Evolutionary conservation across 78 protist species (phyloP).

Genomic region (Dictyostelium intermedium): DNA sequence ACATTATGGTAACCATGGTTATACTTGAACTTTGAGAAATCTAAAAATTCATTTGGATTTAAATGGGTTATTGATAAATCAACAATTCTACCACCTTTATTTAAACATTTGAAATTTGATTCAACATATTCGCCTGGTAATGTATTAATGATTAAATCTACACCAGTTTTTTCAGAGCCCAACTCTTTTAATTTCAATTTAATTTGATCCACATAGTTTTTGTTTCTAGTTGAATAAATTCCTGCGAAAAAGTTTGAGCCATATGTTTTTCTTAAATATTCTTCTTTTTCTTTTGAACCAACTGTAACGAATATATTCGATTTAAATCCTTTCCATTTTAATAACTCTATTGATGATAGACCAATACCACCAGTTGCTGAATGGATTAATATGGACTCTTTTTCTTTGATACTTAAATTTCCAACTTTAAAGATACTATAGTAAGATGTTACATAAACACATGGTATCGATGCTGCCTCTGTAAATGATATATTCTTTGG

Average conservation of each 20-base stretch:
- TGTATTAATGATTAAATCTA: slow-evolving; percentile 1
- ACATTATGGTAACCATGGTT: neutral
- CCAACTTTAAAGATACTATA: neutral
- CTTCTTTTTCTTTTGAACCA: neutral
- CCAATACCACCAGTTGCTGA: slow-evolving; percentile 44
- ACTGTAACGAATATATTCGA: neutral
- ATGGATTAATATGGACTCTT: no score
- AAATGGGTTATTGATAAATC: slow-evolving; percentile 17
- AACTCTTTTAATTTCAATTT: neutral
- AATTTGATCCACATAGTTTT: neutral
- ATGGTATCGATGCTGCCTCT: slow-evolving; percentile 52
- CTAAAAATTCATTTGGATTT: neutral
- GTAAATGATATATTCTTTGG: neutral
- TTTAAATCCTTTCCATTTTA: slow-evolving; percentile 42
- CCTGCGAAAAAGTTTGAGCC: neutral
- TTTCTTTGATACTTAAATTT: slow-evolving; percentile 14
- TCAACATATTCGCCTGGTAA: neutral
- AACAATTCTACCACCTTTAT: no score
- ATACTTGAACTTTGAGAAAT: neutral
- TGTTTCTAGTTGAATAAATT: neutral
- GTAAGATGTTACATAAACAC: neutral
- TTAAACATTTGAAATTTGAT: slow-evolving; percentile 11
- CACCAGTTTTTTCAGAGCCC: neutral
- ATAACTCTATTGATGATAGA: neutral
- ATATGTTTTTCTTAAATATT: neutral